Evolutionary conservation across 305 asterid species (phyloP).

Genomic region (Fraxinus nigra): DNA sequence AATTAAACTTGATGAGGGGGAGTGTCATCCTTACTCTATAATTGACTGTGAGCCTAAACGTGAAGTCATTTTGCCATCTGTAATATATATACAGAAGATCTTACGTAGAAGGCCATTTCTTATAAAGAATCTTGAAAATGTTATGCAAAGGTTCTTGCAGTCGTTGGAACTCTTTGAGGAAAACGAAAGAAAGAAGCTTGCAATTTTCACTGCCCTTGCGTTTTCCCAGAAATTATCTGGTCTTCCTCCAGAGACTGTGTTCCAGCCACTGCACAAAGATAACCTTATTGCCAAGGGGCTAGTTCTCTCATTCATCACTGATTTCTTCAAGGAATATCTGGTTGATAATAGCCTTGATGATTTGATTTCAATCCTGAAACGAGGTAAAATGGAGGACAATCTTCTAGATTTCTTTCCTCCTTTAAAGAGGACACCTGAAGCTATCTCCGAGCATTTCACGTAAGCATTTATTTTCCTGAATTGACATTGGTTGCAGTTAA

Average conservation of each 20-base stretch:
- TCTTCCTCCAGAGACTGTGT: conserved; percentile 94
- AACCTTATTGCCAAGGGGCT: conserved; percentile 97
- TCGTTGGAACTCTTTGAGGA: conserved; percentile 93
- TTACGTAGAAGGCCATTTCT: conserved; percentile 89
- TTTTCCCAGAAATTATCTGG: conserved; percentile 97
- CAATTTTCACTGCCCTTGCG: conserved; percentile 97
- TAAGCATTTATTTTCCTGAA: conserved; percentile 36
- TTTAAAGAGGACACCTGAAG: conserved; percentile 85
- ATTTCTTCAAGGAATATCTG: conserved; percentile 92
- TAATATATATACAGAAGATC: conserved; percentile 83
- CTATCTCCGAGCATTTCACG: conserved; percentile 91
- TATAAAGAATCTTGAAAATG: conserved; percentile 98
- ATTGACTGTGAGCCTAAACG: conserved; percentile 82
- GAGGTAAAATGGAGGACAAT: conserved; percentile 94
- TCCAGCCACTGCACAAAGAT: conserved; percentile 96
- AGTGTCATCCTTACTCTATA: conserved; percentile 87
- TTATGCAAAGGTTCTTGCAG: conserved; percentile 87
- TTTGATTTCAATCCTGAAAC: conserved; percentile 82
- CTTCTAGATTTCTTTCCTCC: conserved; percentile 90
- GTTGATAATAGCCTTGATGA: conserved; percentile 97
- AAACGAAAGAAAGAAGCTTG: conserved; percentile 96
- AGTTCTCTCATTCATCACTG: conserved; percentile 88
- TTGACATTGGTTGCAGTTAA: not conserved
- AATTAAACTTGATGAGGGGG: conserved; percentile 96
- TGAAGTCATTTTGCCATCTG: conserved; percentile 87